A percentile compares a stretch with the other conserved stretches of the same genome.
These are phyloP conservation scores for Epichloe uncinata DNA, from an alignment of 2,329 filamentous ascomycete species.

Conservation along the genomic window DNA sequence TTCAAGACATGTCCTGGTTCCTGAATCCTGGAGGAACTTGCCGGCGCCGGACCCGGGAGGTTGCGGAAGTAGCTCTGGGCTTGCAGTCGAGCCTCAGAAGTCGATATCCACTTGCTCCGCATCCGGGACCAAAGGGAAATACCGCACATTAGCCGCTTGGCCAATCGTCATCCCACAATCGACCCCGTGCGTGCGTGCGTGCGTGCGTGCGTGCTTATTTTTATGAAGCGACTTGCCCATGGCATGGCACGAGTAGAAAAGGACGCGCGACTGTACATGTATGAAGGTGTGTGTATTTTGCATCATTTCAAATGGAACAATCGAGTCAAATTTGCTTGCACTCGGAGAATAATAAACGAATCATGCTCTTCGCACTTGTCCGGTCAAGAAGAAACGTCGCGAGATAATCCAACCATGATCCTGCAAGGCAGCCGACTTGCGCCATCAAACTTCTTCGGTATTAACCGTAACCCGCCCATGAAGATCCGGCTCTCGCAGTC, in stretches of 20 bases:
- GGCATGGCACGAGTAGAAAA: background rate
- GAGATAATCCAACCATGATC: too few relatives aligned
- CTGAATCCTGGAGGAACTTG: constrained; percentile 1
- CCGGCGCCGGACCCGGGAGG: constrained; percentile 4
- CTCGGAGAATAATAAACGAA: background rate
- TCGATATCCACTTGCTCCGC: background rate
- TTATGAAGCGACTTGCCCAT: background rate
- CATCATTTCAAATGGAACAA: background rate
- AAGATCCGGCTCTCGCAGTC: background rate
- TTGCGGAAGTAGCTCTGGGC: too few relatives aligned
- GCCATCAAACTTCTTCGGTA: background rate
- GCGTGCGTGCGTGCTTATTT: too few relatives aligned
- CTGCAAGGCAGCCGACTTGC: background rate
- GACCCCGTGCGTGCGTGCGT: constrained; percentile 8
- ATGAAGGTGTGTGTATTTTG: background rate
- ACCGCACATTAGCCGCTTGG: constrained; percentile 5
- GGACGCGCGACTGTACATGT: background rate
- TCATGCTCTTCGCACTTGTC: too few relatives aligned
- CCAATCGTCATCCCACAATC: constrained; percentile 17
- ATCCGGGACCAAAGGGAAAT: background rate
- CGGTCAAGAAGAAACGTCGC: too few relatives aligned
- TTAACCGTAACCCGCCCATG: background rate
- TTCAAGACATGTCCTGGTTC: constrained; percentile 6
- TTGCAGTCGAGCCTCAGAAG: too few relatives aligned
- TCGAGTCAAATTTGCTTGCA: background rate